These are phyloP conservation scores for Trichoderma sp. DNA, from an alignment of 2,329 filamentous ascomycete species.

Conservation along the genomic window DNA sequence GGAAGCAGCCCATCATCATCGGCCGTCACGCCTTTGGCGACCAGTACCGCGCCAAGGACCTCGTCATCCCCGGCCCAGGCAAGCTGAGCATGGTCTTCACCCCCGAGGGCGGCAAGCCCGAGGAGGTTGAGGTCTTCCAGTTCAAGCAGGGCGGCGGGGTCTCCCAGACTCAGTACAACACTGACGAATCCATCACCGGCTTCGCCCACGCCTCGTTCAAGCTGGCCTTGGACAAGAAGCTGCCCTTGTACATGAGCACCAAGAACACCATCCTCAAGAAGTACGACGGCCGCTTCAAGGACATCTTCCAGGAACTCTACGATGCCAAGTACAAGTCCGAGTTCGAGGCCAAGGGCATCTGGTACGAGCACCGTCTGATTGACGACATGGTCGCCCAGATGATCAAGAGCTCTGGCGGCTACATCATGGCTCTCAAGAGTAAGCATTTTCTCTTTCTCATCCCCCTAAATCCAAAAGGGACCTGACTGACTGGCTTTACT, in stretches of 20 bases:
- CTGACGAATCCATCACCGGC: conserved; percentile 87
- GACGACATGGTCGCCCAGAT: conserved; percentile 99
- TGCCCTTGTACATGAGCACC: conserved; percentile 99
- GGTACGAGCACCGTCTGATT: conserved; percentile 99
- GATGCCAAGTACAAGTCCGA: conserved; percentile 80
- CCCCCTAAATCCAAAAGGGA: background rate
- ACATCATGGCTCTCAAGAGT: conserved; percentile 99
- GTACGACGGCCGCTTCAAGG: conserved; percentile 98
- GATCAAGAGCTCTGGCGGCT: conserved; percentile 97
- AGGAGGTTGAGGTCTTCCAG: conserved; percentile 86
- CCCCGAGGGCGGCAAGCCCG: conserved; percentile 71
- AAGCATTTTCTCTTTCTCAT: conserved; percentile 36
- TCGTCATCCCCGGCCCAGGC: conserved; percentile 76
- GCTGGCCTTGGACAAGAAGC: conserved; percentile 79
- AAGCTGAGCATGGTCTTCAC: conserved; percentile 95
- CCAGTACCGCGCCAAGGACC: conserved; percentile 96
- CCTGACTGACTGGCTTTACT: background rate
- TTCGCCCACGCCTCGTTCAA: conserved; percentile 98
- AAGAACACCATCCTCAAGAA: conserved; percentile 99
- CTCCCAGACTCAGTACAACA: conserved; percentile 97
- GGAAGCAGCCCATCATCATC: conserved; percentile 99
- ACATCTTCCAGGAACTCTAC: conserved; percentile 98
- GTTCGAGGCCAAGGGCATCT: conserved; percentile 89
- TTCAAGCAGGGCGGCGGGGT: conserved; percentile 86
- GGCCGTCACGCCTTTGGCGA: conserved; percentile 97